Evolutionary conservation across 2,329 filamentous ascomycete species (phyloP), one percentile per base, ranked within the genome.

Genomic region (Aspergillus aculeatus): DNA sequence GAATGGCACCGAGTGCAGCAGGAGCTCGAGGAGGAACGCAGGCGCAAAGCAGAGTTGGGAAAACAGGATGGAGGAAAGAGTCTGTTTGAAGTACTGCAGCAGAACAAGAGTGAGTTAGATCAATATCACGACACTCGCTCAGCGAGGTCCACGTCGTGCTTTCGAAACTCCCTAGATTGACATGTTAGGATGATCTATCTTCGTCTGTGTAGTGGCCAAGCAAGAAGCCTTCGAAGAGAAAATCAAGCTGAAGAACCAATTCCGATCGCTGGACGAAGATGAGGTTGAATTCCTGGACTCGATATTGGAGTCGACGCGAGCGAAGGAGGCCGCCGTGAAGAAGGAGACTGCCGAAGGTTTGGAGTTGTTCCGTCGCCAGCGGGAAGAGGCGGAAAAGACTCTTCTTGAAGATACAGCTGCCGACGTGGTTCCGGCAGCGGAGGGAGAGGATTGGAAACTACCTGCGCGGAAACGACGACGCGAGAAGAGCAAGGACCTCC

Each of bases 341-440:
- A 83, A 80, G 65, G 84, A 88, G 64, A 88, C 84, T 0, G 75
- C 77, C 5, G 83, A 86, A 63, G 82, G 85, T 67, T 73, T 89
- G 11, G 84, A 86, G 47, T 67, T 78, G 1, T 89, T 88, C 64
- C 81, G 84, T 31, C 80, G 79, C 62, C 83, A 84, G 66, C 84
- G 84, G 61, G 84, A 87, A 63, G 82, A 85, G 62, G 83, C 81
- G 0, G 85, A 87, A 70, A 81, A 81, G 64, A 79, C 76, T 63
- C 67, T 78, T 10, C 58, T 76, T 10, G 78, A 78, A 50, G 72
- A 75, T 23, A 71, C 69, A n/a, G 69, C 72, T 5, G 73, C 64
- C 12, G 70, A 75, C 47, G 66, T 70, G 4, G 67, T 65, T 1
- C 71, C 67, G 23, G 56, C 72, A 2, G 70, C 67, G 3, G 73